These are phyloP conservation scores for Microbotryum intermedium DNA, from an alignment of 1,284 basidiomycete genomes.

Conservation along the genomic window DNA sequence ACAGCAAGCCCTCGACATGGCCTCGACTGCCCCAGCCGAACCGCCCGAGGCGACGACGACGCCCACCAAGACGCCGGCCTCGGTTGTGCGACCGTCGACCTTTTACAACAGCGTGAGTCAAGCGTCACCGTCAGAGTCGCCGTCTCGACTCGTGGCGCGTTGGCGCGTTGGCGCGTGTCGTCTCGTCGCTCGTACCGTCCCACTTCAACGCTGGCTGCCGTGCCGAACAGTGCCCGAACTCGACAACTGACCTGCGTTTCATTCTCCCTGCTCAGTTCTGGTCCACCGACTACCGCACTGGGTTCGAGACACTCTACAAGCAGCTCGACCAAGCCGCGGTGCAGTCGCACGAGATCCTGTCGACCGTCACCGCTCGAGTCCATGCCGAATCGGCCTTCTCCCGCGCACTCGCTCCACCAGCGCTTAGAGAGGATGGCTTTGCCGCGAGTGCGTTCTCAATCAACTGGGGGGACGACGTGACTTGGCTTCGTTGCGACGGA, in stretches of 20 bases:
- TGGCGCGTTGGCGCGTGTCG: no score
- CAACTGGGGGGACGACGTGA: neutral
- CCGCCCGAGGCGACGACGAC: no score
- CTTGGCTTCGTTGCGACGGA: neutral
- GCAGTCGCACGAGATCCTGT: slow-evolving; percentile 15
- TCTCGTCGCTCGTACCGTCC: no score
- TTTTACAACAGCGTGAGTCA: neutral
- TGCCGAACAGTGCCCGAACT: no score
- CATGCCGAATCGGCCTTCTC: slow-evolving; percentile 5
- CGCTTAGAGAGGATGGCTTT: slow-evolving; percentile 17
- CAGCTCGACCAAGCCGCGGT: slow-evolving; percentile 8
- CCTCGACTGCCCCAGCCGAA: no score
- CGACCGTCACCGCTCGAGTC: neutral
- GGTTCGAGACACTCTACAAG: slow-evolving; percentile 10
- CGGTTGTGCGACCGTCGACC: neutral
- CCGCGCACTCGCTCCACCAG: slow-evolving; percentile 5
- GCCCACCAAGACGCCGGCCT: no score
- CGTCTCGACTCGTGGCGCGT: neutral
- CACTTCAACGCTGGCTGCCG: no score
- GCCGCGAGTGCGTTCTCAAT: slow-evolving; percentile 3
- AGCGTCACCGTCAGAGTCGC: no score
- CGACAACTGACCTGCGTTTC: no score
- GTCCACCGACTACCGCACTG: slow-evolving; percentile 23
- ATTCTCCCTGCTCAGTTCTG: no score
- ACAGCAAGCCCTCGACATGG: no score